phyloP scores from a whole-genome alignment of 306 rosid species.

The Astragalus glycyphyllos region DNA sequence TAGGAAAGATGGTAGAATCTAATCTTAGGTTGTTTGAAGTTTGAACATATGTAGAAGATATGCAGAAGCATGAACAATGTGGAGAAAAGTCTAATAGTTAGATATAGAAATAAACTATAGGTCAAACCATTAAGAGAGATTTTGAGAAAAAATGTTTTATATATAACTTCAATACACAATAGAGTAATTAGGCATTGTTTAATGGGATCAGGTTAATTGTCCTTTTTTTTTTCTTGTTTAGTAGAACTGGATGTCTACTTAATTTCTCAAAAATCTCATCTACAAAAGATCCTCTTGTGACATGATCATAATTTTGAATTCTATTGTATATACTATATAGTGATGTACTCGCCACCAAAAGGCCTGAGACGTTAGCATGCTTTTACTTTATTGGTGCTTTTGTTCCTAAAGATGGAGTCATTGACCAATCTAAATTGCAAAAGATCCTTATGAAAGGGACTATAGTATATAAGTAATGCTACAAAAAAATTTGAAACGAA shows the following conservation, averaged over 20 bases:
- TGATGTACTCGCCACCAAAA: no score
- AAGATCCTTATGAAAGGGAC: conserved; percentile 3
- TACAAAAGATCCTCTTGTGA: conserved; percentile 2
- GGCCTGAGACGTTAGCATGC: not conserved
- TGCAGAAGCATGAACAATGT: not conserved
- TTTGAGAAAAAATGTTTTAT: not conserved
- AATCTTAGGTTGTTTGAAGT: not conserved
- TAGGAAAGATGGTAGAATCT: not conserved
- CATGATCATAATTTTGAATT: conserved; percentile 6
- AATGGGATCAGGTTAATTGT: not conserved
- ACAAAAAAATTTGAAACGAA: conserved; percentile 8
- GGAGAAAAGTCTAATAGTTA: not conserved
- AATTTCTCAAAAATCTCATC: conserved; percentile 7
- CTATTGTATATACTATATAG: not conserved
- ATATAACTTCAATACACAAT: not conserved
- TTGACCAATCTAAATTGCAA: conserved; percentile 7
- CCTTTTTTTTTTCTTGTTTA: not conserved
- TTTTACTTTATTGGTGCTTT: not conserved
- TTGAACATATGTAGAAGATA: not conserved
- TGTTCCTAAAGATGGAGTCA: not conserved
- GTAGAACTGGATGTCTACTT: no score
- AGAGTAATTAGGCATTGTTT: not conserved
- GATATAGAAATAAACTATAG: not conserved
- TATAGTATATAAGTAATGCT: not conserved
- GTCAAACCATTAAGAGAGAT: not conserved